Base-by-base conservation (phyloP, 768 basidiomycete species). In the Suillus spraguei region DNA sequence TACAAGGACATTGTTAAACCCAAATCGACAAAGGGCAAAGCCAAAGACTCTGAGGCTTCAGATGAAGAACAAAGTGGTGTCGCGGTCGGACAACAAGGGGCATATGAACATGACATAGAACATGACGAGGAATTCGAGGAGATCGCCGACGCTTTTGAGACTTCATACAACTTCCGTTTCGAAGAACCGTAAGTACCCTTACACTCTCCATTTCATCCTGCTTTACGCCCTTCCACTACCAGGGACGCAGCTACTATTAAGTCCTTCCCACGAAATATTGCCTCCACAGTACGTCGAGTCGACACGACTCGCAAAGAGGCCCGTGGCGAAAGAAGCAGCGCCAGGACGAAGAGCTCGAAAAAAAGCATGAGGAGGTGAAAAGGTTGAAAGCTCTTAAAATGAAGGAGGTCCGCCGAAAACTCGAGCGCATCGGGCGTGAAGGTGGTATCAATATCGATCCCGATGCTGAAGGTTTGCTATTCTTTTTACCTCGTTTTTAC, bases 151-250 rank as follows among this genome's bases (percentile, higher is more conserved):
- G 86, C 86, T 50, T 99, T 98, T 67, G 97, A 99, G 78, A 87
- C 86, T n/a, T 92, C 91, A 17, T 99, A 98, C 78, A 99, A 99
- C 76, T 97, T 97, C 79, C 88, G 97, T 60, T 99, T 94, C 74
- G 97, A 99, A 75, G 97, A 99, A 76, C 91, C 93, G 87, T 94
- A 70, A 70, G 94, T 87, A 32, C 35, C 20, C 33, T 24, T 8
- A 3, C 52, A 28, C 11, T 47, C 13, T 58, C 24, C 24, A 24
- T 38, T 64, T 36, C 20, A 20, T 38, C 36, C 8, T 24, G 20
- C 32, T 32, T 33, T 20, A 35, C 20, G 8, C 33, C 22, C 60
- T 11, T 46, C 60, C 62, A 64, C 14, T 64, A 42, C 32, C 68
- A 93, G 92, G 41, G 87, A 85, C 36, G 88, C 88, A 3, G 80